phyloP scores from a whole-genome alignment of 2,329 filamentous ascomycete species.

The Exophiala viscosa region DNA sequence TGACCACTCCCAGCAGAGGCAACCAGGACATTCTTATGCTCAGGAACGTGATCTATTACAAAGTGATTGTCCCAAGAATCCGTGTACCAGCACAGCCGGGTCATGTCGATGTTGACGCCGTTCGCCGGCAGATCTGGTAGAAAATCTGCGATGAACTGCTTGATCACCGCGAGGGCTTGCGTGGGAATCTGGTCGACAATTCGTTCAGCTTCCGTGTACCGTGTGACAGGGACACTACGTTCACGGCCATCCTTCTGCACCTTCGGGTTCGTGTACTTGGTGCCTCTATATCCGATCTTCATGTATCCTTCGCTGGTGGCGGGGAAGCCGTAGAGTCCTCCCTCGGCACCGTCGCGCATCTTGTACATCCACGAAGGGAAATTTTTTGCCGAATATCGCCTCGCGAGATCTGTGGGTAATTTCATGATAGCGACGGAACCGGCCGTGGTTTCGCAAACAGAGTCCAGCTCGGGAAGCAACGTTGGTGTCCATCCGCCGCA shows the following conservation, averaged over 20 bases:
- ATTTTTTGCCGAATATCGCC: slow-evolving; percentile 40
- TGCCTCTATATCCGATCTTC: slow-evolving; percentile 51
- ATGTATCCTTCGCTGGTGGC: slow-evolving; percentile 42
- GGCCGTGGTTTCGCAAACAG: slow-evolving; percentile 48
- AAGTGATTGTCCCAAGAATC: slow-evolving; percentile 56
- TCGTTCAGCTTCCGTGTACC: slow-evolving; percentile 31
- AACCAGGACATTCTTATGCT: slow-evolving; percentile 52
- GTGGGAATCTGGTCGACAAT: slow-evolving; percentile 27
- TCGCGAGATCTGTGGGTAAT: slow-evolving; percentile 42
- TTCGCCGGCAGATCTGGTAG: slow-evolving; percentile 42
- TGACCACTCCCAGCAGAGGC: slow-evolving; percentile 61
- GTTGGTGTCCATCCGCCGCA: slow-evolving; percentile 82
- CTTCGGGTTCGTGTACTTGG: slow-evolving; percentile 49
- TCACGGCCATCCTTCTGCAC: slow-evolving; percentile 36
- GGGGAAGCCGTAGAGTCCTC: slow-evolving; percentile 50
- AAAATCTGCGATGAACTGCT: slow-evolving; percentile 38
- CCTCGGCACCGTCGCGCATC: slow-evolving; percentile 35
- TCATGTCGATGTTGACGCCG: slow-evolving; percentile 41
- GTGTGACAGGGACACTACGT: slow-evolving; percentile 41
- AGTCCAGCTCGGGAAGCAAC: slow-evolving; percentile 53
- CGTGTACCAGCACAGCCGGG: slow-evolving; percentile 55
- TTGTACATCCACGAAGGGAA: slow-evolving; percentile 48
- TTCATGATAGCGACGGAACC: slow-evolving; percentile 46
- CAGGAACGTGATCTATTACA: slow-evolving; percentile 52
- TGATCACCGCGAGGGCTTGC: slow-evolving; percentile 30